Evolutionary conservation across 805 yeast species (phyloP).

Genomic region (Pichia ethanolica): DNA sequence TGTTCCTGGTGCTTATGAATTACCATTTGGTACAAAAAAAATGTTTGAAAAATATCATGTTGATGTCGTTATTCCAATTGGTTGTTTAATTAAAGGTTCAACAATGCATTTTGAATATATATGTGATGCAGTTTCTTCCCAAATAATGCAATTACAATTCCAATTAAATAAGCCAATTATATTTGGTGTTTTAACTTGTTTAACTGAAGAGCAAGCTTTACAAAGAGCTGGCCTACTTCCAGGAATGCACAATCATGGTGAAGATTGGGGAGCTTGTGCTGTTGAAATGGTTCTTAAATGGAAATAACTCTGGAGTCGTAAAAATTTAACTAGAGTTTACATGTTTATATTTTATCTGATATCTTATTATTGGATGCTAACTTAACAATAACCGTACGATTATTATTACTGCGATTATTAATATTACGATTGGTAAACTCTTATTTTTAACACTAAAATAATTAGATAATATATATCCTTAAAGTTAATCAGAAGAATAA

Average conservation of each 20-base stretch:
- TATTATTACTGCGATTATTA: too few species aligned
- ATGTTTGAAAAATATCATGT: constrained; percentile 42
- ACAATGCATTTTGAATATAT: constrained; percentile 98
- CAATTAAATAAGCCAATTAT: constrained; percentile 70
- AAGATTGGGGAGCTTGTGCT: constrained; percentile 98
- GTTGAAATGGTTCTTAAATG: constrained; percentile 78
- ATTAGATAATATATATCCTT: too few species aligned
- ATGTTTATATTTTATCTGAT: too few species aligned
- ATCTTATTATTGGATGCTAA: neutral
- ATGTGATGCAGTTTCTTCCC: constrained; percentile 81
- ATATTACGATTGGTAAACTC: too few species aligned
- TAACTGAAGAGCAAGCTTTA: constrained; percentile 90
- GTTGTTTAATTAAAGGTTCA: constrained; percentile 90
- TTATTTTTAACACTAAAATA: too few species aligned
- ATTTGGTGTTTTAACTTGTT: constrained; percentile 88
- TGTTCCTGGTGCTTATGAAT: constrained; percentile 93
- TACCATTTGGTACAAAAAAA: constrained; percentile 72
- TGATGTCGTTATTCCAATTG: constrained; percentile 90
- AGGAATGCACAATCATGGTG: constrained; percentile 93
- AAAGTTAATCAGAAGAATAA: too few species aligned
- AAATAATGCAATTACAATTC: constrained; percentile 75
- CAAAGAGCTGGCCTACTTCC: constrained; percentile 77
- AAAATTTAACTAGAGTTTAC: too few species aligned
- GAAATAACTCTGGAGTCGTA: neutral
- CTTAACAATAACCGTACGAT: neutral